phyloP scores from a whole-genome alignment of 805 yeast species.

The Cyberlindnera saturnus region DNA sequence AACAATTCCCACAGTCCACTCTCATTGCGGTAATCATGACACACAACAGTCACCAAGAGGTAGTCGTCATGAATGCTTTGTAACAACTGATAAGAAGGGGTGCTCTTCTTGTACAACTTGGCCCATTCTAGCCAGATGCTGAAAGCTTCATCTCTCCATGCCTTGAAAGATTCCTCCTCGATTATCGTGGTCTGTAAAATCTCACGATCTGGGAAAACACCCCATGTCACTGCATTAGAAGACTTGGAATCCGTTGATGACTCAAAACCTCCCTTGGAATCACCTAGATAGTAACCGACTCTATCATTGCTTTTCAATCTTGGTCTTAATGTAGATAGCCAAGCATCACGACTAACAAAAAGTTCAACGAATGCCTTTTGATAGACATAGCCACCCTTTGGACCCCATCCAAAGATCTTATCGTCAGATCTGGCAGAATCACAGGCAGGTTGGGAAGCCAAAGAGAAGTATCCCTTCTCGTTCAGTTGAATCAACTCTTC shows the following conservation, averaged over 20 bases:
- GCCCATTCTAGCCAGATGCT: slow-evolving; percentile 92
- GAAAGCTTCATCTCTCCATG: slow-evolving; percentile 97
- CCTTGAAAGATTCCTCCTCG: slow-evolving; percentile 83
- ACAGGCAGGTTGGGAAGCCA: slow-evolving; percentile 95
- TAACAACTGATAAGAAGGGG: slow-evolving; percentile 55
- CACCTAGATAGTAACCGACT: slow-evolving; percentile 74
- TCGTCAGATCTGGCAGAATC: slow-evolving; percentile 76
- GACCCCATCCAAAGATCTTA: slow-evolving; percentile 96
- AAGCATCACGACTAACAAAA: slow-evolving; percentile 65
- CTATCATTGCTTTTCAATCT: slow-evolving; percentile 40
- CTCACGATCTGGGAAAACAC: slow-evolving; percentile 94
- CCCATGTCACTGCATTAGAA: slow-evolving; percentile 97
- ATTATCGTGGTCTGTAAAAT: slow-evolving; percentile 94
- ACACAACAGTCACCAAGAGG: slow-evolving; percentile 76
- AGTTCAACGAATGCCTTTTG: slow-evolving; percentile 94
- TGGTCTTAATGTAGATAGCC: slow-evolving; percentile 54
- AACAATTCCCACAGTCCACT: slow-evolving; percentile 72
- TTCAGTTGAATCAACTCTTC: slow-evolving; percentile 82
- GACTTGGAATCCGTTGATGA: slow-evolving; percentile 51
- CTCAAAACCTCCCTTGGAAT: slow-evolving; percentile 47
- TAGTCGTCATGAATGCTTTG: slow-evolving; percentile 55
- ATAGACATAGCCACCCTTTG: slow-evolving; percentile 77
- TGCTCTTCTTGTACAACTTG: slow-evolving; percentile 53
- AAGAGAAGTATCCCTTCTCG: slow-evolving; percentile 68
- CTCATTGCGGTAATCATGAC: slow-evolving; percentile 74